Evolutionary conservation across 129 eudicot genomes (phyloP).

Genomic region (Ambrosia trifida): DNA sequence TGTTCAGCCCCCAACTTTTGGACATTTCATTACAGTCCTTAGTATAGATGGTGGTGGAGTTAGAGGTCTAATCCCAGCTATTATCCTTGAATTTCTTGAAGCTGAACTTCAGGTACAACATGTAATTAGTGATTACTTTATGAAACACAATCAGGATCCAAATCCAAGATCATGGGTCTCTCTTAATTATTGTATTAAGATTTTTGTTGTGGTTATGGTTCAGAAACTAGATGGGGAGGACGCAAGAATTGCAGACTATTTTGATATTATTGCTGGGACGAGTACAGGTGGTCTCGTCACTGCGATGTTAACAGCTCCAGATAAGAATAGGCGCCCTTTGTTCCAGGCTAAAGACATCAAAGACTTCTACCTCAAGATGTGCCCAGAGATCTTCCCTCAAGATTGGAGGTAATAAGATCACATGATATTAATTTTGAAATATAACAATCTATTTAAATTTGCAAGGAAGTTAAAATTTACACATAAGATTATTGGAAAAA

Average conservation of each 20-base stretch:
- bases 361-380: constrained; percentile 9
- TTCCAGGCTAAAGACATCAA: constrained; percentile 12
- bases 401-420: constrained; percentile 8
- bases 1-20: constrained; percentile 27
- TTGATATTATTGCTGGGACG: constrained; percentile 24
- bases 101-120: constrained; percentile 33
- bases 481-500: no score
- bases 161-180: background rate
- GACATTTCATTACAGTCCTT: constrained; percentile 35
- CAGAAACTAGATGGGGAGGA: constrained; percentile 5
- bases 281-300: constrained; percentile 27
- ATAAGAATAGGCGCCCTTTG: constrained; percentile 16
- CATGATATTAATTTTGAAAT: background rate
- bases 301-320: constrained; percentile 20
- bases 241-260: constrained; percentile 28
- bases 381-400: constrained; percentile 25
- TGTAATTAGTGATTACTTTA: background rate
- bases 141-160: background rate
- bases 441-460: background rate
- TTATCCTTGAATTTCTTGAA: constrained; percentile 34
- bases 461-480: no score
- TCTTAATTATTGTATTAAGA: background rate
- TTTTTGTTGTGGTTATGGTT: background rate
- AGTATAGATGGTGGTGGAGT: constrained; percentile 46
- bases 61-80: constrained; percentile 45